Percentiles rank a stretch among this genome's conserved stretches.
Conservation (phyloP, 768 basidiomycete species). For the Lentinula guzmanii region DNA sequence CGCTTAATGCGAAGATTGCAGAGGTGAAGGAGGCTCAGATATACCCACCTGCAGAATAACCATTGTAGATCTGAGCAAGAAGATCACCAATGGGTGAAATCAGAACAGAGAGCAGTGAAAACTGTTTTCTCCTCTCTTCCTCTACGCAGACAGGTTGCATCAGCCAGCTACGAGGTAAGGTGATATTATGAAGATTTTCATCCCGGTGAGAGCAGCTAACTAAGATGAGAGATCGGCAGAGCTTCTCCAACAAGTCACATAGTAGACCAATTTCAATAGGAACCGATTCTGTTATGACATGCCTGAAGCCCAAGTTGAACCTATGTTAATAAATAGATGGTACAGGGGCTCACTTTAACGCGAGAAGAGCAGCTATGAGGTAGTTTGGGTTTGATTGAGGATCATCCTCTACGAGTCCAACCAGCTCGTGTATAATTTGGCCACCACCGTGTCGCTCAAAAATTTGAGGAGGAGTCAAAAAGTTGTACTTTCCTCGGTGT, state of each 20-base stretch:
- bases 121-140: constrained; percentile 12
- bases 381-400: background rate
- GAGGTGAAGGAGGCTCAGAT: background rate
- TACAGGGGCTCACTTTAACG: background rate
- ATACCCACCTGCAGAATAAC: constrained; percentile 17
- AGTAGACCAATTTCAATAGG: constrained; percentile 41
- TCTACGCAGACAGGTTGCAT: constrained; percentile 15
- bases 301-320: constrained; percentile 23
- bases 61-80: constrained; percentile 22
- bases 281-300: constrained; percentile 30
- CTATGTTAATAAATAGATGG: too few species aligned
- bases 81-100: constrained; percentile 14
- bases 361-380: background rate
- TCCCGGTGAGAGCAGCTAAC: constrained; percentile 17
- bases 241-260: constrained; percentile 44
- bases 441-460: constrained; percentile 12
- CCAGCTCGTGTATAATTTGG: constrained; percentile 14
- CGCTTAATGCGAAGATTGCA: background rate
- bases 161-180: constrained; percentile 55
- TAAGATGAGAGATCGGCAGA: constrained; percentile 37
- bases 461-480: constrained; percentile 8
- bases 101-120: constrained; percentile 4
- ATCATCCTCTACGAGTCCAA: constrained; percentile 5
- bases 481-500: constrained; percentile 22
- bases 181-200: constrained; percentile 33